Conservation (phyloP, 2,329 filamentous ascomycete genomes). For the Colletotrichum ledebouriae region DNA sequence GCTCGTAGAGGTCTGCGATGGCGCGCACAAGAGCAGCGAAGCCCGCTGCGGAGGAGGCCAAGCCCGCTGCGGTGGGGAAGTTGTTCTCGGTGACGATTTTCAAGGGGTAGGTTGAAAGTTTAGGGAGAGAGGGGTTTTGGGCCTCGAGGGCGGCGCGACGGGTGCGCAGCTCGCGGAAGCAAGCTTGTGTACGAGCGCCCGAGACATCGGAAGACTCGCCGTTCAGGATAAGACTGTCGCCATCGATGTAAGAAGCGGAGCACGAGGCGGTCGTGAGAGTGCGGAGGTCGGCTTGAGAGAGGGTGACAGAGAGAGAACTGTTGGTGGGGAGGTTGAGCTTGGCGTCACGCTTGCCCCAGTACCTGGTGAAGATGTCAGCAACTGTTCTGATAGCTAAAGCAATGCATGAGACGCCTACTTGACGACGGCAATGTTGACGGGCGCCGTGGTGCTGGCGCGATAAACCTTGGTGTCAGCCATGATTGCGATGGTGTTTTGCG, state of each 20-base stretch:
- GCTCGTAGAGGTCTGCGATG: constrained; percentile 91
- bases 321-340: constrained; percentile 98
- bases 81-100: constrained; percentile 97
- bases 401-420: constrained; percentile 70
- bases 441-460: constrained; percentile 94
- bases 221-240: constrained; percentile 86
- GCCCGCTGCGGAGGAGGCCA: constrained; percentile 79
- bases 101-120: constrained; percentile 81
- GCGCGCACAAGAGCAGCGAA: constrained; percentile 82
- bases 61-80: constrained; percentile 96
- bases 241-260: constrained; percentile 76
- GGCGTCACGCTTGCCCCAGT: constrained; percentile 98
- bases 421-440: constrained; percentile 98
- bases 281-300: constrained; percentile 92
- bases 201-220: constrained; percentile 85
- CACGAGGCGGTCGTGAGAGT: constrained; percentile 97
- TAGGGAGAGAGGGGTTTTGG: constrained; percentile 80
- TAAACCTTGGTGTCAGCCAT: constrained; percentile 75
- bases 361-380: constrained; percentile 51
- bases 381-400: constrained; percentile 56
- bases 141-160: constrained; percentile 83
- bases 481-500: constrained; percentile 36
- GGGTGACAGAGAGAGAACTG: constrained; percentile 95
- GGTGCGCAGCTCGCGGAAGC: constrained; percentile 86
- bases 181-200: constrained; percentile 92